Conservation (phyloP, 352 stramenopile species). For the Bremia lactucae region DNA sequence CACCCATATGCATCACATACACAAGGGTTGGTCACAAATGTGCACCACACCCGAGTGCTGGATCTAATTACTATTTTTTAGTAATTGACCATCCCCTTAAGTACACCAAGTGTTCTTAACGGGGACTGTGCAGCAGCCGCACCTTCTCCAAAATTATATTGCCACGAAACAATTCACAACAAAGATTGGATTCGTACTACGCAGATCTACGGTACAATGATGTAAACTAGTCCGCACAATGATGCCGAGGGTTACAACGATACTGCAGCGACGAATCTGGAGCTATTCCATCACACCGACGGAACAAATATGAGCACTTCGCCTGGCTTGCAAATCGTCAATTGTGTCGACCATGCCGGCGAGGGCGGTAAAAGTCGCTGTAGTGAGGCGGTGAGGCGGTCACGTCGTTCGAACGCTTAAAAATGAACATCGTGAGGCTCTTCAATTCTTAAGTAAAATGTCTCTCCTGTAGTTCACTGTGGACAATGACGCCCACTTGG, state of each 20-base stretch:
- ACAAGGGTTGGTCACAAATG: too few relatives aligned
- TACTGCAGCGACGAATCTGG: constrained; percentile 81
- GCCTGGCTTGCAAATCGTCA: constrained; percentile 84
- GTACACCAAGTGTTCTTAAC: too few relatives aligned
- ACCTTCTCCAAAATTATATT: constrained; percentile 57
- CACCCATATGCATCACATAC: too few relatives aligned
- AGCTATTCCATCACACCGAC: constrained; percentile 79
- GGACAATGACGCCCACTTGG: constrained; percentile 62
- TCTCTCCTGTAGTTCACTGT: constrained; percentile 67
- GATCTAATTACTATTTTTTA: too few relatives aligned
- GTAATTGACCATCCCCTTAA: too few relatives aligned
- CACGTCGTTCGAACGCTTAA: constrained; percentile 57
- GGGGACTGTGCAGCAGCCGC: constrained; percentile 50
- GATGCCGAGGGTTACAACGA: too few relatives aligned
- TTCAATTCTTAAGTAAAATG: constrained; percentile 55
- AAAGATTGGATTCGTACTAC: constrained; percentile 73
- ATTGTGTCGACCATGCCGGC: constrained; percentile 68
- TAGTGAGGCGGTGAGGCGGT: constrained; percentile 73
- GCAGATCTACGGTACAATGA: constrained; percentile 85
- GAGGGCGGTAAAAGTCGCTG: constrained; percentile 67
- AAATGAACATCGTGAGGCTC: constrained; percentile 43
- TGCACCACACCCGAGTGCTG: too few relatives aligned
- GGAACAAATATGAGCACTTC: constrained; percentile 81
- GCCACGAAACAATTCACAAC: constrained; percentile 69
- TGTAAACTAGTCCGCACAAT: constrained; percentile 78